Evolutionary conservation across 2,329 filamentous ascomycete genomes (phyloP).

Genomic region (Hypocrella siamensis): DNA sequence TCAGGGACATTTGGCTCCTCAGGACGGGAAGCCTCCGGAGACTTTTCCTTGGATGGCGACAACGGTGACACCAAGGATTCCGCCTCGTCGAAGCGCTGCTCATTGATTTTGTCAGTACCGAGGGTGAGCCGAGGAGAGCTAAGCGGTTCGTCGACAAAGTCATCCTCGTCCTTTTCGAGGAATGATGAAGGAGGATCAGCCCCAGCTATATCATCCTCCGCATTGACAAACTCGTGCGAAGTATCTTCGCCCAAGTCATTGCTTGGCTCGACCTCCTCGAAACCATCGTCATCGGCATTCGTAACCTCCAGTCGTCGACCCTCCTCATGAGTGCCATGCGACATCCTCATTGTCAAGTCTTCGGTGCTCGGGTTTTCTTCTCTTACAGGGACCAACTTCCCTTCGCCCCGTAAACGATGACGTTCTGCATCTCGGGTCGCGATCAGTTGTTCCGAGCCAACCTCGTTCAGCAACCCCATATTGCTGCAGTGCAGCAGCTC

Average conservation of each 20-base stretch:
- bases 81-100: constrained; percentile 36
- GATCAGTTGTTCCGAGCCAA: constrained; percentile 78
- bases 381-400: constrained; percentile 40
- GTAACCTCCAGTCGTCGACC: constrained; percentile 61
- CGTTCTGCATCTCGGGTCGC: constrained; percentile 65
- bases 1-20: constrained; percentile 1
- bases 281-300: constrained; percentile 76
- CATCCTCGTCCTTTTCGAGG: constrained; percentile 44
- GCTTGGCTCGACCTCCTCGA: constrained; percentile 67
- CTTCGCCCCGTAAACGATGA: constrained; percentile 62
- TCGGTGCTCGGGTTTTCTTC: constrained; percentile 32
- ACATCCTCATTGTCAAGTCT: constrained; percentile 42
- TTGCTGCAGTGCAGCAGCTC: constrained; percentile 96
- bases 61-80: constrained; percentile 41
- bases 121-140: constrained; percentile 51
- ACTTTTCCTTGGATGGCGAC: constrained; percentile 30
- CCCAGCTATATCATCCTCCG: constrained; percentile 34
- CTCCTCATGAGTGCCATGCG: constrained; percentile 35
- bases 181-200: constrained; percentile 13
- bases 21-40: constrained; percentile 1
- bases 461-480: constrained; percentile 89
- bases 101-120: constrained; percentile 38
- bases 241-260: constrained; percentile 60
- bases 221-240: constrained; percentile 52
- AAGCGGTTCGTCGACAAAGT: constrained; percentile 65